Evolutionary conservation across 2,329 filamentous ascomycete genomes (phyloP).

Genomic region (Raffaelea deltoideospora): DNA sequence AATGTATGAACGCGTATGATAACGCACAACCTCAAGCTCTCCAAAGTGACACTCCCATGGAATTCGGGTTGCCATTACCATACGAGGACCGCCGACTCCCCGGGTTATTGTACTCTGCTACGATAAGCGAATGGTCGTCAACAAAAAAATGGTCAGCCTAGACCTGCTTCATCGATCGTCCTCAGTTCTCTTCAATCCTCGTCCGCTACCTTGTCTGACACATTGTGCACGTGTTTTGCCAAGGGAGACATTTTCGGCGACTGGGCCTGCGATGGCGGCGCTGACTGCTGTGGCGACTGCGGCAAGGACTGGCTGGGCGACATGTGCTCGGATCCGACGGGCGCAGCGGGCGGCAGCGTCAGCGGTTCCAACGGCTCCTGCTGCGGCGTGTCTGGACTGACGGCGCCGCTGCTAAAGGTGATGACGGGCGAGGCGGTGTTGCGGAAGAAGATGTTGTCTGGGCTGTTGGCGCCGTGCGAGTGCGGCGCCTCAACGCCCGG

Average conservation of each 20-base stretch:
- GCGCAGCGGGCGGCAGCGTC: conserved; percentile 6
- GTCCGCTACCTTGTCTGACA: conserved; percentile 37
- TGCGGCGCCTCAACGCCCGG: conserved; percentile 37
- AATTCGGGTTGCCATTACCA: no score
- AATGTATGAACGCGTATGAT: no score
- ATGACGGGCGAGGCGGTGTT: conserved; percentile 51
- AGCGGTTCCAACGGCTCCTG: conserved; percentile 23
- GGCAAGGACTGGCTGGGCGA: conserved; percentile 1
- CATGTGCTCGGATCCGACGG: background rate
- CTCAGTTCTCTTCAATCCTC: conserved; percentile 26
- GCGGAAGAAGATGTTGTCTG: conserved; percentile 23
- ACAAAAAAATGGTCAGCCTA: no score
- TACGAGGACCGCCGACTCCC: no score
- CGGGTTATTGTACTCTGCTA: no score
- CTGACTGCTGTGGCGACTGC: conserved; percentile 1
- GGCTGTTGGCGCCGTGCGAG: conserved; percentile 6
- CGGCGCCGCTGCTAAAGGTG: conserved; percentile 19
- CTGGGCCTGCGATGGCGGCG: conserved; percentile 3
- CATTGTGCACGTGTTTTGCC: no score
- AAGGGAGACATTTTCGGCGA: conserved; percentile 5
- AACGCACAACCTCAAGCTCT: no score
- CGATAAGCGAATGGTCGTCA: no score
- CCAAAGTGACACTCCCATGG: no score
- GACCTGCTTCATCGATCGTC: no score
- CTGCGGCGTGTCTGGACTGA: conserved; percentile 32